Conservation (phyloP, 1,284 basidiomycete species). For the Papiliotrema fonsecae region DNA sequence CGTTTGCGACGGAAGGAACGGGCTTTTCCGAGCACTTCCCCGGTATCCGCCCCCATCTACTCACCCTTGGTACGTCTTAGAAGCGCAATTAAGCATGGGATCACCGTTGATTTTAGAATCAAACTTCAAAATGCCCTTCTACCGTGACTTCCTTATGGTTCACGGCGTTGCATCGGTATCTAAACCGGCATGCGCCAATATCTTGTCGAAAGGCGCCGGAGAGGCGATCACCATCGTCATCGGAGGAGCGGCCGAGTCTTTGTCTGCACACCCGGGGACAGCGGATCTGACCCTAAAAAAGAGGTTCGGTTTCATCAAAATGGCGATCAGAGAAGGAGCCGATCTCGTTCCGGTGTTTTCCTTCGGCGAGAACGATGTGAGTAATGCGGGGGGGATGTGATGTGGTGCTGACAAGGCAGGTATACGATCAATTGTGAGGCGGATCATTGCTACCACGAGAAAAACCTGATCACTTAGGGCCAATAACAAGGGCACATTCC, state of each 20-base stretch:
- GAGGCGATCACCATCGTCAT: slow-evolving; percentile 88
- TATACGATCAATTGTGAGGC: slow-evolving; percentile 86
- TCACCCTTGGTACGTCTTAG: slow-evolving; percentile 62
- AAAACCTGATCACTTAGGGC: slow-evolving; percentile 42
- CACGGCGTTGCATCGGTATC: slow-evolving; percentile 90
- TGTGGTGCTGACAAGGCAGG: slow-evolving; percentile 52
- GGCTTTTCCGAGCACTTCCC: slow-evolving; percentile 90
- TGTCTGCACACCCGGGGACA: slow-evolving; percentile 90
- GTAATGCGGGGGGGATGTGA: slow-evolving; percentile 24
- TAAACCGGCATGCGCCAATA: slow-evolving; percentile 82
- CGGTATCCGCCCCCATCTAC: slow-evolving; percentile 84
- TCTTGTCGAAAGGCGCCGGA: slow-evolving; percentile 66
- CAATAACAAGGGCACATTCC: slow-evolving; percentile 84
- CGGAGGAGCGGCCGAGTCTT: slow-evolving; percentile 89
- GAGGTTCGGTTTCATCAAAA: slow-evolving; percentile 88
- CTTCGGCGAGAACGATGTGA: slow-evolving; percentile 95
- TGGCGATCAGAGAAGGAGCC: slow-evolving; percentile 90
- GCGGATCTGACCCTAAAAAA: slow-evolving; percentile 77
- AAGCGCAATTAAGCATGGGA: slow-evolving; percentile 2
- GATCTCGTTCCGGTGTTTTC: slow-evolving; percentile 92
- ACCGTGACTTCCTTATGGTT: slow-evolving; percentile 80
- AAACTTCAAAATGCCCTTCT: slow-evolving; percentile 90
- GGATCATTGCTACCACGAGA: neutral
- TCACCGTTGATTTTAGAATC: slow-evolving; percentile 50
- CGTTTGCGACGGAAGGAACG: slow-evolving; percentile 90